Conservation (phyloP, 1,139 yeast species). For the Magnusiomyces magnusii region DNA sequence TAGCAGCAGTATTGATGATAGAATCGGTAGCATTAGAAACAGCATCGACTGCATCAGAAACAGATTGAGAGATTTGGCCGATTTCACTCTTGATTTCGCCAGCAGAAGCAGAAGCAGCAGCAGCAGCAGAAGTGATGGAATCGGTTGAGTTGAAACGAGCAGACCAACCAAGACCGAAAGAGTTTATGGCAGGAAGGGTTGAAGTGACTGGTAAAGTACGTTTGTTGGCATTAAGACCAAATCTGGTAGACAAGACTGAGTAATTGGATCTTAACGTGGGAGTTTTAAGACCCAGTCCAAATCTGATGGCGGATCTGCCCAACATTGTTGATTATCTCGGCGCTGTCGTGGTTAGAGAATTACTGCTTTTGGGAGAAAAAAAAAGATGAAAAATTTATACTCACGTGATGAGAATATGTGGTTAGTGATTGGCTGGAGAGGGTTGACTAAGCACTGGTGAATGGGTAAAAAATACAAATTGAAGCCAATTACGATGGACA, state of each 20-base stretch:
- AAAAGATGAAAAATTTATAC: not conserved
- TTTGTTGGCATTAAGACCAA: not conserved
- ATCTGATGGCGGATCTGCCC: conserved; percentile 2
- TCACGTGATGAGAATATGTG: too few relatives aligned
- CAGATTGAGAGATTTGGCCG: conserved; percentile 16
- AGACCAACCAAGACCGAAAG: not conserved
- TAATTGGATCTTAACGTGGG: not conserved
- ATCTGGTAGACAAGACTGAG: not conserved
- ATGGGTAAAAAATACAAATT: too few relatives aligned
- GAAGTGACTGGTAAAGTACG: not conserved
- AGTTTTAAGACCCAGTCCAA: not conserved
- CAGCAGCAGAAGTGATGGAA: conserved; percentile 8
- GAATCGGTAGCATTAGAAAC: conserved; percentile 24
- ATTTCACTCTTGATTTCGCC: conserved; percentile 20
- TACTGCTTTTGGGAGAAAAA: not conserved
- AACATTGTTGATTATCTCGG: not conserved
- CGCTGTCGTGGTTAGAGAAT: not conserved
- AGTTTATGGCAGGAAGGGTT: not conserved
- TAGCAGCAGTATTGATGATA: conserved; percentile 23
- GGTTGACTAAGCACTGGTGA: not conserved
- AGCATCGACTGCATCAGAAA: conserved; percentile 21
- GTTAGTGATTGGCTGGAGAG: not conserved
- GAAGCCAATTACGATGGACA: too few relatives aligned
- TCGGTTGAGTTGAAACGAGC: conserved; percentile 28
- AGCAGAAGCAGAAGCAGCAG: conserved; percentile 2